A percentile compares a stretch with the other conserved stretches of the same genome.
Conservation (phyloP, 2,329 filamentous ascomycete species). For the Phialemonium atrogriseum region DNA sequence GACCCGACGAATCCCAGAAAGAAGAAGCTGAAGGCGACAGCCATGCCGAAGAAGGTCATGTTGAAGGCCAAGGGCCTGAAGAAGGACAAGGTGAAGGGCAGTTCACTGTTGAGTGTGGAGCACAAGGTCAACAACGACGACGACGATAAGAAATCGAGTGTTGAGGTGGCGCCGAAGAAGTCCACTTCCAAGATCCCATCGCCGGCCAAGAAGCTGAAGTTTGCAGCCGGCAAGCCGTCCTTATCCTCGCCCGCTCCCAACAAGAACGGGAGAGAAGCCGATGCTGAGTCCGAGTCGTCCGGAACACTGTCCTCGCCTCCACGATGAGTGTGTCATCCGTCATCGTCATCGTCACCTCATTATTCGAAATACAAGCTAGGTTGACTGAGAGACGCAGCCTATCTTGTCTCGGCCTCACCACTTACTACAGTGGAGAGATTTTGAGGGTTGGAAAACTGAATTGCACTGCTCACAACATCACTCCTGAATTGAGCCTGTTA, state of each 20-base stretch:
- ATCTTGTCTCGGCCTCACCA: too few species aligned
- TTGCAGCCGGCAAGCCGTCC: constrained; percentile 31
- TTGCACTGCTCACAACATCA: too few species aligned
- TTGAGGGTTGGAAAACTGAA: too few species aligned
- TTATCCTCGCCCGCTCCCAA: constrained; percentile 39
- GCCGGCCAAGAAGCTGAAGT: constrained; percentile 37
- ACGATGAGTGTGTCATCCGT: constrained; percentile 6
- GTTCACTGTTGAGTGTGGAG: constrained; percentile 41
- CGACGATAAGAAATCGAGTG: constrained; percentile 26
- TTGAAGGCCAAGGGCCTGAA: constrained; percentile 45
- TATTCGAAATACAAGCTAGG: too few species aligned
- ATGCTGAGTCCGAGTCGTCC: constrained; percentile 48
- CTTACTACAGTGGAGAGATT: too few species aligned
- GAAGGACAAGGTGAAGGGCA: constrained; percentile 47
- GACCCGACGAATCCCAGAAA: constrained; percentile 44
- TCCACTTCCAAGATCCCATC: constrained; percentile 29
- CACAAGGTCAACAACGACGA: constrained; percentile 30
- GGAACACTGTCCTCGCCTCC: constrained; percentile 48
- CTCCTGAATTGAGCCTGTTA: too few species aligned
- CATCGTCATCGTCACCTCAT: too few species aligned
- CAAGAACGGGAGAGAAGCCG: constrained; percentile 39
- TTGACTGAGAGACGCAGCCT: too few species aligned
- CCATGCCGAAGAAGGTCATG: constrained; percentile 44
- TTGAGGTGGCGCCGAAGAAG: constrained; percentile 34
- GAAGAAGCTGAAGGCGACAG: constrained; percentile 46